Base-by-base conservation (phyloP, 163 green algal species). In the Picocystis sp. region DNA sequence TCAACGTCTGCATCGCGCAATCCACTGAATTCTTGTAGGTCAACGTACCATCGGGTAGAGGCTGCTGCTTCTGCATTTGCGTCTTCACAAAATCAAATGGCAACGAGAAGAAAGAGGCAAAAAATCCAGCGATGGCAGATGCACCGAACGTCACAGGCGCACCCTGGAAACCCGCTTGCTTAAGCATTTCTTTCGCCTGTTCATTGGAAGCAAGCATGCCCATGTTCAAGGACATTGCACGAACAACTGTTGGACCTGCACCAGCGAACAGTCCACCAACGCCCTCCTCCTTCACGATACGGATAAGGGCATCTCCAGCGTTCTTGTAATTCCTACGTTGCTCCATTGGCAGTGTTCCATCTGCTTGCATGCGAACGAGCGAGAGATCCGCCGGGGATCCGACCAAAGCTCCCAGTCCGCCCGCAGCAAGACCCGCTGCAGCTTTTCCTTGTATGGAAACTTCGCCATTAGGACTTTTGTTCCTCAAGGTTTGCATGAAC, bases 41-140 rank as follows among this genome's bases (percentile, higher is more conserved):
- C 70, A 86, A 78, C 52, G 58, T 92, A 65, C 73, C 85, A 53
- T 43, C 70, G 52, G 3, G n/a, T 3, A 34, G 15, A 54, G 79
- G 66, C 56, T 74, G 65, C 48, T 70, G 62, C 74, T 92, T 81
- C 78, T 99, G 88, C 55, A 97, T 74, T 56, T 83, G 83, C 9
- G 91, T 99, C 78, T 99, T 99, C 51, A 99, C 78, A 65, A 93
- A 98, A 72, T 99, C 91, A 67, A 99, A 97, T 3, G 91, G 91
- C 65, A 99, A 71, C 53, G 58, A 79, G 63, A 66, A 97, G 23
- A 76, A 78, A 19, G 83, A 76, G 5, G 88, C 87, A 33, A 93
- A 81, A 75, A 97, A 93, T 22, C 90, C 90, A 23, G 90, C 82
- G 48, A 94, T 85, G 56, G 66, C 73, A 43, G 55, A 56, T 14